Evolutionary conservation across 495 filamentous ascomycete species (phyloP).

Genomic region (Annulohypoxylon moriforme): DNA sequence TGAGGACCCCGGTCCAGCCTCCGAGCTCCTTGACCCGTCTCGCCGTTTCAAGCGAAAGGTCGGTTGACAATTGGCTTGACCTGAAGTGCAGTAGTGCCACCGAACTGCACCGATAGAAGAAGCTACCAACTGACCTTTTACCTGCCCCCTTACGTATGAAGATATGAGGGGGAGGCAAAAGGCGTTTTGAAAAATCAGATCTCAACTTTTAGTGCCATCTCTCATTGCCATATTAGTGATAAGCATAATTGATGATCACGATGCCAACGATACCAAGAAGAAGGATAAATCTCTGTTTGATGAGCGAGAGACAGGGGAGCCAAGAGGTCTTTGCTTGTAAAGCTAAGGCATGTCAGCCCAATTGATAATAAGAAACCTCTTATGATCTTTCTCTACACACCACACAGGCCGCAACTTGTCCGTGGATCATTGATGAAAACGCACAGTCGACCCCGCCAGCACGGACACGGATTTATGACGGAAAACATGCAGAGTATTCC

Average conservation of each 20-base stretch:
- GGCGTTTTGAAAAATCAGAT: slow-evolving; percentile 21
- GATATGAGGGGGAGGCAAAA: slow-evolving; percentile 26
- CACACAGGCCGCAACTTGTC: slow-evolving; percentile 15
- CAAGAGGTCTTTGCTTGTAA: slow-evolving; percentile 11
- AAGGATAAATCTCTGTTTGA: slow-evolving; percentile 25
- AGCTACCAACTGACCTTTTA: slow-evolving; percentile 1
- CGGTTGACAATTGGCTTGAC: slow-evolving; percentile 26
- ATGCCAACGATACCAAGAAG: slow-evolving; percentile 13
- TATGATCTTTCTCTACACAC: slow-evolving; percentile 9
- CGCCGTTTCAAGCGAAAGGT: slow-evolving; percentile 15
- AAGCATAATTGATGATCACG: slow-evolving; percentile 32
- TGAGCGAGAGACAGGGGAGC: slow-evolving; percentile 13
- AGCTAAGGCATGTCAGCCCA: slow-evolving; percentile 30
- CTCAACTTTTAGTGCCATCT: slow-evolving; percentile 16
- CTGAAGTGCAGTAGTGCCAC: slow-evolving; percentile 21
- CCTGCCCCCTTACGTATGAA: background rate
- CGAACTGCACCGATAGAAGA: too few species aligned
- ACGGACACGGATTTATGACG: slow-evolving; percentile 27
- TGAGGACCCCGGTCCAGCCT: slow-evolving; percentile 17
- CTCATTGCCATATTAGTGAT: slow-evolving; percentile 14
- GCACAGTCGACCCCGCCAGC: slow-evolving; percentile 27
- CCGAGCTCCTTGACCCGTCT: slow-evolving; percentile 16
- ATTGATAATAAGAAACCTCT: slow-evolving; percentile 19
- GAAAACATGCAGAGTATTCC: slow-evolving; percentile 35
- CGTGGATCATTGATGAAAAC: slow-evolving; percentile 21